Evolutionary conservation across 192 early-diverging fungal genomes (phyloP).

Genomic region (Linnemannia zychae): DNA sequence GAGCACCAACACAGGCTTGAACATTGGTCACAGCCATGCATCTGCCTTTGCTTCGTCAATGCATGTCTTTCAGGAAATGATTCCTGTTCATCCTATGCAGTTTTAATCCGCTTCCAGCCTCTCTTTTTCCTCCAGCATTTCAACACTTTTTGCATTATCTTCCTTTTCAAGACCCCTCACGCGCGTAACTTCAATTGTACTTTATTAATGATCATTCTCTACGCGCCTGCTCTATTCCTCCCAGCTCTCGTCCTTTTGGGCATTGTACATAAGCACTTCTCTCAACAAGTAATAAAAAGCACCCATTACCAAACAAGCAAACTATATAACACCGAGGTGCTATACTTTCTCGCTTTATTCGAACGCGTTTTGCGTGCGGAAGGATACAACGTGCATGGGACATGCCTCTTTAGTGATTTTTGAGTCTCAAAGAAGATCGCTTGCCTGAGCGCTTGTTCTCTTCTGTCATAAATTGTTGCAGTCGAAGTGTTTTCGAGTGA

Average conservation of each 20-base stretch:
- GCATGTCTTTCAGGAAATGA: conserved; percentile 3
- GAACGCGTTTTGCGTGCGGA: neutral
- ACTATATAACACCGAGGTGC: no score
- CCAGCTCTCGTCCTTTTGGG: neutral
- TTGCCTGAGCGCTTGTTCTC: no score
- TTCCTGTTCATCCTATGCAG: neutral
- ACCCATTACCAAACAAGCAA: neutral
- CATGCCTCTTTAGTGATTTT: no score
- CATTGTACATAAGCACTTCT: neutral
- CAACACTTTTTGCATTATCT: neutral
- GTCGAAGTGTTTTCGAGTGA: no score
- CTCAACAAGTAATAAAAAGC: neutral
- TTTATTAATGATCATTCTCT: neutral
- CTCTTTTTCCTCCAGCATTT: neutral
- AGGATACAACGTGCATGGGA: no score
- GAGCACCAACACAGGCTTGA: neutral
- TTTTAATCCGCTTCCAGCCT: neutral
- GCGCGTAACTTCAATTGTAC: neutral
- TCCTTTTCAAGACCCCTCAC: neutral
- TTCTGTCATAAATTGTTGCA: no score
- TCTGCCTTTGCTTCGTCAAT: conserved; percentile 2
- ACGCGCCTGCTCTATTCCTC: neutral
- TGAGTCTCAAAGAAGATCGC: no score
- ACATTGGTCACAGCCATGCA: neutral
- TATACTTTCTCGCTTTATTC: neutral